Evolutionary conservation across 139 green algal genomes (phyloP).

Genomic region (Auxenochlorella pyrenoidosa): DNA sequence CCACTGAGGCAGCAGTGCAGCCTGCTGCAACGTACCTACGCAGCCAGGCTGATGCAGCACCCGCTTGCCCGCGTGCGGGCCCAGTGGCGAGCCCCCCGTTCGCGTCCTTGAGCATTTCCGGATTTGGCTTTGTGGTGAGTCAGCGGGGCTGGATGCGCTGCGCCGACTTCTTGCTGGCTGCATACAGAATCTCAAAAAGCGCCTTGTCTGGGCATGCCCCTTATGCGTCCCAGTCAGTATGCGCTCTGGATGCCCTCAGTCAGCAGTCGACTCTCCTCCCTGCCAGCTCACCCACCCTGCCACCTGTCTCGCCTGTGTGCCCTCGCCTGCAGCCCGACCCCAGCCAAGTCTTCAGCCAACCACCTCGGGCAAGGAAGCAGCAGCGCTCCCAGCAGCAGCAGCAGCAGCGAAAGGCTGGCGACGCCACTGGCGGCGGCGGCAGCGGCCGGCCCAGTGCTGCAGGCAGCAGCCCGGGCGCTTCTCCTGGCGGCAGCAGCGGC

Average conservation of each 20-base stretch:
- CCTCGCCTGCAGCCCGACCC: conserved; percentile 32
- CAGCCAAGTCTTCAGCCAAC: conserved; percentile 13
- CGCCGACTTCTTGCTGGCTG: too few relatives aligned
- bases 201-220: too few relatives aligned
- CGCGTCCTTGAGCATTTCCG: conserved; percentile 45
- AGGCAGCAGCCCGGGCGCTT: not conserved
- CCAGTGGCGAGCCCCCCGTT: not conserved
- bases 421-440: not conserved
- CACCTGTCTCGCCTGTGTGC: not conserved
- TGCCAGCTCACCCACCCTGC: not conserved
- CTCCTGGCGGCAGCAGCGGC: not conserved
- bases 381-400: conserved; percentile 7
- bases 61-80: not conserved
- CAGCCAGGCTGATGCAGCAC: not conserved
- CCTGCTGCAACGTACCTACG: too few relatives aligned
- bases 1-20: too few relatives aligned
- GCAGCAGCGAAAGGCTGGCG: conserved; percentile 21
- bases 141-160: too few relatives aligned
- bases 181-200: too few relatives aligned
- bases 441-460: not conserved
- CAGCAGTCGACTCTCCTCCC: too few relatives aligned
- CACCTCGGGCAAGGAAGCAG: conserved; percentile 8
- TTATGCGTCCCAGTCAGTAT: too few relatives aligned
- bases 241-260: too few relatives aligned
- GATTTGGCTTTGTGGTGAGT: conserved; percentile 45